Conservation (phyloP, 179 eudicot species). For the Carnegiea gigantea region DNA sequence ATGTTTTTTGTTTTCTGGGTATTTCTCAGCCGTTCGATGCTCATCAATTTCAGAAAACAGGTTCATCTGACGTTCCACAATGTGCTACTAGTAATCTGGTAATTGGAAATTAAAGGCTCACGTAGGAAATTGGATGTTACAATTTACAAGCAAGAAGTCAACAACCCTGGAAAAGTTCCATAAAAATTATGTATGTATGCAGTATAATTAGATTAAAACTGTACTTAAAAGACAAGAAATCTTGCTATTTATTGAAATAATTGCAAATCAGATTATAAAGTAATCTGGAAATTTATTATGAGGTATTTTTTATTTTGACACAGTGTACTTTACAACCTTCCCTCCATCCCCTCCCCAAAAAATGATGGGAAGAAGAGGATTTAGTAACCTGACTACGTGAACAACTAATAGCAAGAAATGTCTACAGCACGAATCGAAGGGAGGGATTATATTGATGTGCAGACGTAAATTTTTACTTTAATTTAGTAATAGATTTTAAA, state of each 20-base stretch:
- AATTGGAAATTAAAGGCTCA: background rate
- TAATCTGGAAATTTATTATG: background rate
- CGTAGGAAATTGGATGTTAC: background rate
- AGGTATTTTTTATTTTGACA: no score
- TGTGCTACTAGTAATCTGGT: background rate
- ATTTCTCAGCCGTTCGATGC: background rate
- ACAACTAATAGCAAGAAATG: no score
- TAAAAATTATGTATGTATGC: no score
- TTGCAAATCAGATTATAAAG: background rate
- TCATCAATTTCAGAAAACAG: background rate
- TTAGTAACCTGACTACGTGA: no score
- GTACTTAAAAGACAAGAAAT: background rate
- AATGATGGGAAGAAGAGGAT: no score
- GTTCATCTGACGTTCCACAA: background rate
- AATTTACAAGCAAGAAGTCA: no score
- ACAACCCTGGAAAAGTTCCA: no score
- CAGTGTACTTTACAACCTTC: background rate
- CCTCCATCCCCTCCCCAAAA: no score
- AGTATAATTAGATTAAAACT: background rate
- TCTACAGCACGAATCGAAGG: no score
- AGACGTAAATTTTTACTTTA: no score
- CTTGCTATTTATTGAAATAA: conserved; percentile 4
- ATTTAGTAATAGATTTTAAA: no score
- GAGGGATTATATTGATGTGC: no score
- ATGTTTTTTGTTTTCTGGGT: background rate